Evolutionary conservation across 768 basidiomycete genomes (phyloP), one percentile per base, ranked within the genome.

Genomic region (Melanogaster broomeanus): DNA sequence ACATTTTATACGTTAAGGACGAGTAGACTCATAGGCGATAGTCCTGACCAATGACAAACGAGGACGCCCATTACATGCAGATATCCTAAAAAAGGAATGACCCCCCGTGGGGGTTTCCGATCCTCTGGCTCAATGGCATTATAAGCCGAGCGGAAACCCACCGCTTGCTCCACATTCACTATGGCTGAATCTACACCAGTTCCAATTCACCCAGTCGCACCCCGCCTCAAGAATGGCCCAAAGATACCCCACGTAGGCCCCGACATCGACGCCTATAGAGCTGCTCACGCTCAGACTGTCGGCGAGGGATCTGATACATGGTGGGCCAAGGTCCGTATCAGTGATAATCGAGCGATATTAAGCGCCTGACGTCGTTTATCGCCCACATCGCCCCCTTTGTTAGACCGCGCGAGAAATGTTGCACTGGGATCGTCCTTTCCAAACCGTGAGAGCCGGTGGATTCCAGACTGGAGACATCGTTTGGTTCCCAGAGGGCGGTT

Each of bases 401-500:
- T 49, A 89, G 85, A 72, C 77, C 59, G 95, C 96, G 1, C 76
- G 78, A 52, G 83, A 93, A 52, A 83, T 80, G 34, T 73, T 97
- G 28, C 76, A 91, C 71, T 94, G 93, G 93, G 84, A 94, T 68
- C 80, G 87, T 28, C 91, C 90, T 11, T 98, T 97, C 81, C 77
- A 84, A 54, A 93, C 85, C 22, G 93, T 98, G 52, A 76, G 87
- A 62, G 75, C 88, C 4, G 96, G 96, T 39, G 75, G 79, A 7
- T 98, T 98, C 63, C 78, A 81, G 62, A 82, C 80, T 2, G 96
- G 95, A 25, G 92, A 97, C 66, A 85, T 96, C 52, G 80, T 81
- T 56, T 98, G 96, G 96, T 98, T 98, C 81, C 93, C 93, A 5
- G 95, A 99, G 62, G 96, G 96, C 27, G 87, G 78, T 4, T 72